Conservation (phyloP, 768 basidiomycete species). For the Lentinula boryana region DNA sequence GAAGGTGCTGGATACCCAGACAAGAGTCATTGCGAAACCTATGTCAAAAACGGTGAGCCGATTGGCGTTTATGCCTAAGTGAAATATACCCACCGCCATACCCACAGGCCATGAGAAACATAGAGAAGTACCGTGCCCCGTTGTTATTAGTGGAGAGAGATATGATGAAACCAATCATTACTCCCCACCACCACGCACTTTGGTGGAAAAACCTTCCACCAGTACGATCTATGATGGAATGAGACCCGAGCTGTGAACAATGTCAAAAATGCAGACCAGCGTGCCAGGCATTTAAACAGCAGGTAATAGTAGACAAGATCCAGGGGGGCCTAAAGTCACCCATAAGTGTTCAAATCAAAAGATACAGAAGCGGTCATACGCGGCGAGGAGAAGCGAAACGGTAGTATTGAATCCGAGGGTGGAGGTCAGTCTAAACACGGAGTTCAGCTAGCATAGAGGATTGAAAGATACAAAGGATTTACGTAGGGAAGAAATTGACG, state of each 20-base stretch:
- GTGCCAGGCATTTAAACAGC: slow-evolving; percentile 6
- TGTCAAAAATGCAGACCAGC: neutral
- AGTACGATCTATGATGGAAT: slow-evolving; percentile 26
- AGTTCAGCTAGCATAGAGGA: neutral
- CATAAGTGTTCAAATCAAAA: neutral
- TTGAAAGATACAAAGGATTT: slow-evolving; percentile 10
- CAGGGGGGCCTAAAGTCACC: slow-evolving; percentile 3
- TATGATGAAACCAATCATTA: slow-evolving; percentile 39
- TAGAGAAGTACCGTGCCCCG: slow-evolving; percentile 34
- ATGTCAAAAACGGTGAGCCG: neutral
- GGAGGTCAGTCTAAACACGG: neutral
- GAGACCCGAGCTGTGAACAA: neutral
- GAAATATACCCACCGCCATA: slow-evolving; percentile 26
- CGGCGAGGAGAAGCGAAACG: slow-evolving; percentile 4
- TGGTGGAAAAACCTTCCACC: slow-evolving; percentile 44
- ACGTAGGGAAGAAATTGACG: slow-evolving; percentile 56
- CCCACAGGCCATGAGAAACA: slow-evolving; percentile 43
- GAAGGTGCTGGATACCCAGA: slow-evolving; percentile 59
- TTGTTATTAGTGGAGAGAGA: slow-evolving; percentile 33
- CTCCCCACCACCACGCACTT: slow-evolving; percentile 32
- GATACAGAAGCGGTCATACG: neutral
- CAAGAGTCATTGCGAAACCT: slow-evolving; percentile 38
- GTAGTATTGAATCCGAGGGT: slow-evolving; percentile 5
- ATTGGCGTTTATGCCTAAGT: neutral
- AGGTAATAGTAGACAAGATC: slow-evolving; percentile 5